Base-by-base conservation (phyloP, 2,329 filamentous ascomycete genomes). In the Fusarium sulawesiense region DNA sequence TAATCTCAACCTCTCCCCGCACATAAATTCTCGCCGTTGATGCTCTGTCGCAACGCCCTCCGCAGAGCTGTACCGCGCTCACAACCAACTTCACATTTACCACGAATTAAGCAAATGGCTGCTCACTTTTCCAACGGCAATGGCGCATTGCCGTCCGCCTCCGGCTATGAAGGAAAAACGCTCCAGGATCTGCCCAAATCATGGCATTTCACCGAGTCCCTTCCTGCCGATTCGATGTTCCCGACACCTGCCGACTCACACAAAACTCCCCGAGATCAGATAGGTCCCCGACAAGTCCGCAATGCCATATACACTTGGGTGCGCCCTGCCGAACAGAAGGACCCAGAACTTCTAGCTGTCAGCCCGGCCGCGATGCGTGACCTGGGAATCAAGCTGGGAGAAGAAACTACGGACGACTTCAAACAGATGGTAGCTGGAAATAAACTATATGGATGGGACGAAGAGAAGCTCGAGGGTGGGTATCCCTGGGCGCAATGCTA, bases 401-500 rank as follows among this genome's bases (percentile, higher is more conserved):
- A 96, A 72, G 89, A 91, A 48, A 80, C 88, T 50, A 92, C 88
- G 0, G 86, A 92, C 1, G 90, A 93, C 13, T 98, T 98, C 78
- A 87, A 88, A 66, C 85, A 92, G 64, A 85, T 93, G 1, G 92
- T 97, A 9, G 89, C 92, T 0, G 96, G 96, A 4, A 97, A 96
- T 78, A 90, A 89, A 76, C 86, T 98, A 16, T 88, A 92, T 59
- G 95, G 94, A 51, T 92, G 92, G 88, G 87, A 93, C 69, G 87
- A 91, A 62, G 86, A 89, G 61, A 85, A 84, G 70, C 78, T 82
- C 25, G 83, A 89, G 61, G 91, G 92, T 21, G 89, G 96, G 45
- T 99, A 99, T 78, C 95, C 96, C 0, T 99, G 96, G 96, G 94
- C 96, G 32, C 96, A 99, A 81, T 98, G 96, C 82, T 99, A 99